Evolutionary conservation across 176 grass and related monocot genomes (phyloP).

Genomic region (Musa beccarii): DNA sequence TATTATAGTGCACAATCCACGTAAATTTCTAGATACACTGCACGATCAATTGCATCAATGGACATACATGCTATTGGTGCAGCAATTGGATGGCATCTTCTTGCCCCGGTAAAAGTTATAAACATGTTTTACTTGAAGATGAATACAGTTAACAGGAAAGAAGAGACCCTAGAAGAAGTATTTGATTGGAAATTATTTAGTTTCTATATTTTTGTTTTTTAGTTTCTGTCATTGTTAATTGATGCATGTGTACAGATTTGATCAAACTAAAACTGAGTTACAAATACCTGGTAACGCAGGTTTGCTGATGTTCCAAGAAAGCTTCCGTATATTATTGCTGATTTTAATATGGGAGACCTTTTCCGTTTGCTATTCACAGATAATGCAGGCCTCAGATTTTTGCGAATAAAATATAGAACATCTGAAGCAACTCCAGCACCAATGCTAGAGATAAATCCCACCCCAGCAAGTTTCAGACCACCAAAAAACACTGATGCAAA

Average conservation of each 20-base stretch:
- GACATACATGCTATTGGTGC: background rate
- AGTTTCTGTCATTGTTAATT: too few species aligned
- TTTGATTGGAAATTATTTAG: too few species aligned
- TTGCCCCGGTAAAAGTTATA: background rate
- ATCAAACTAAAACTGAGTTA: background rate
- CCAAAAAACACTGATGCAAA: slow-evolving; percentile 78
- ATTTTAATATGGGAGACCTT: slow-evolving; percentile 72
- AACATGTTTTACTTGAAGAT: background rate
- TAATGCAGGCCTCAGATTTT: slow-evolving; percentile 48
- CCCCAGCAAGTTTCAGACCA: slow-evolving; percentile 79
- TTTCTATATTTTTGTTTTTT: too few species aligned
- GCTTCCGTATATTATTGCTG: slow-evolving; percentile 63
- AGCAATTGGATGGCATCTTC: background rate
- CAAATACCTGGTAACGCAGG: slow-evolving; percentile 78
- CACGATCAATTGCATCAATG: background rate
- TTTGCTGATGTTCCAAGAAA: slow-evolving; percentile 97
- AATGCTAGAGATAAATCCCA: slow-evolving; percentile 91
- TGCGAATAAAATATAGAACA: slow-evolving; percentile 45
- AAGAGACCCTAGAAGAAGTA: background rate
- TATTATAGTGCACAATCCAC: too few species aligned
- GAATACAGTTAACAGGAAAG: background rate
- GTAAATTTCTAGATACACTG: too few species aligned
- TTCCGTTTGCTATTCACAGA: slow-evolving; percentile 26
- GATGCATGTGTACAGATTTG: background rate
- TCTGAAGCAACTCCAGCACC: slow-evolving; percentile 90